Evolutionary conservation across 345 rosid genomes (phyloP).

Genomic region (Excoecaria agallocha): DNA sequence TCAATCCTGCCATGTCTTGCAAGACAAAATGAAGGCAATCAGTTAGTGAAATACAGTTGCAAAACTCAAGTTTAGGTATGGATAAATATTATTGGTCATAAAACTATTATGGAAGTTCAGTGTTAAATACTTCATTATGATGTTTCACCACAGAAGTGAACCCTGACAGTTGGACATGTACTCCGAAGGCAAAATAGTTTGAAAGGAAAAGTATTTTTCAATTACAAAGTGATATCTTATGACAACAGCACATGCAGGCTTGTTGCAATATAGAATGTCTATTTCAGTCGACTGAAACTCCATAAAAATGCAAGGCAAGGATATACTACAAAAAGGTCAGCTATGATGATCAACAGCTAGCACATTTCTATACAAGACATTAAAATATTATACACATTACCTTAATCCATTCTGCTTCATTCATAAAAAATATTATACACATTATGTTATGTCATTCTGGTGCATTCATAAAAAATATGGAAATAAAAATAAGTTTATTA

Average conservation of each 20-base stretch:
- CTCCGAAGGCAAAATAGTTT: neutral
- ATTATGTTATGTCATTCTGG: neutral
- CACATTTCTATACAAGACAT: too few relatives aligned
- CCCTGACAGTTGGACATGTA: neutral
- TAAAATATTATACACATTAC: too few relatives aligned
- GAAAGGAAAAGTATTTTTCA: neutral
- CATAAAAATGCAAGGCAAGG: neutral
- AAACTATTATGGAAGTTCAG: slow-evolving; percentile 1
- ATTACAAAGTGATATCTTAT: neutral
- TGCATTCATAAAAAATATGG: neutral
- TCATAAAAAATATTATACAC: neutral
- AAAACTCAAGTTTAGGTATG: neutral
- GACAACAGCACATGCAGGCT: neutral
- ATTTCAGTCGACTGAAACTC: neutral
- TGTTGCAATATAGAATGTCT: neutral
- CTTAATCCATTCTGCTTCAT: too few relatives aligned
- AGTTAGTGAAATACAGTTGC: slow-evolving; percentile 11
- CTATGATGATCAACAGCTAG: neutral
- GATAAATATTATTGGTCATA: slow-evolving; percentile 6
- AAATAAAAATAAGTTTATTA: neutral
- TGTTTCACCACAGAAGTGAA: slow-evolving; percentile 8
- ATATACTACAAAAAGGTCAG: neutral
- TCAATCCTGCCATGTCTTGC: slow-evolving; percentile 99
- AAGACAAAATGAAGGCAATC: slow-evolving; percentile 24
- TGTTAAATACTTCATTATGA: neutral